phyloP scores from a whole-genome alignment of 2,329 filamentous ascomycete genomes.

The Aspergillus fijiensis region DNA sequence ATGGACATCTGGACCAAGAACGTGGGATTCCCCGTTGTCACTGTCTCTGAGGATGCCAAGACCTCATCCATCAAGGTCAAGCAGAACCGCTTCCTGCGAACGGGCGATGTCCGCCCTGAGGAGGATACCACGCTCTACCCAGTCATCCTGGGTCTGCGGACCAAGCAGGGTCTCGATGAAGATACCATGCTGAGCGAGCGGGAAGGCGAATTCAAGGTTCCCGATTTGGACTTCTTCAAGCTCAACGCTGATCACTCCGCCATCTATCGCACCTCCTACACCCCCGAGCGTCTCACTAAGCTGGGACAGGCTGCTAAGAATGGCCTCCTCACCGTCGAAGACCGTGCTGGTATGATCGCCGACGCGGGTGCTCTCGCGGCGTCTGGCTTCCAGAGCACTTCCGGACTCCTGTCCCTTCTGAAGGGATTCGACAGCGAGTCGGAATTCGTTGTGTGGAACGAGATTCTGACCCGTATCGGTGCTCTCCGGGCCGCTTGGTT shows the following conservation, averaged over 20 bases:
- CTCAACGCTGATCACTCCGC: slow-evolving; percentile 92
- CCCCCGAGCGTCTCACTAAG: slow-evolving; percentile 78
- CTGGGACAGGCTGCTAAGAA: slow-evolving; percentile 82
- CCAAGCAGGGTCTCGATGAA: slow-evolving; percentile 79
- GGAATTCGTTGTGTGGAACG: slow-evolving; percentile 93
- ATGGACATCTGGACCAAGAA: slow-evolving; percentile 98
- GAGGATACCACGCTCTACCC: slow-evolving; percentile 87
- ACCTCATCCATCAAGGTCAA: slow-evolving; percentile 77
- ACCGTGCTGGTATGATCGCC: slow-evolving; percentile 90
- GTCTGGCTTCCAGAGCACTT: slow-evolving; percentile 91
- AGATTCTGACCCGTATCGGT: slow-evolving; percentile 76
- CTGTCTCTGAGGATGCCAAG: slow-evolving; percentile 72
- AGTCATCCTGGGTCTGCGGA: slow-evolving; percentile 82
- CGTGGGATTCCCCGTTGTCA: slow-evolving; percentile 87
- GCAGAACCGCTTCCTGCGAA: slow-evolving; percentile 92
- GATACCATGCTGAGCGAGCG: slow-evolving; percentile 69
- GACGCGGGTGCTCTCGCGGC: slow-evolving; percentile 87
- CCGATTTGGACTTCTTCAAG: slow-evolving; percentile 88
- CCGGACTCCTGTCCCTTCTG: slow-evolving; percentile 78
- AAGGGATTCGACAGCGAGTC: slow-evolving; percentile 78
- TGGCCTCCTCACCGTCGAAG: slow-evolving; percentile 79
- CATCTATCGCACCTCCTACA: slow-evolving; percentile 87
- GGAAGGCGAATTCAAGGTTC: slow-evolving; percentile 74
- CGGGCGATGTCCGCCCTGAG: slow-evolving; percentile 87
- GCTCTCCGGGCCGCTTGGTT: slow-evolving; percentile 84